Evolutionary conservation across 2,329 filamentous ascomycete genomes (phyloP).

Genomic region (Calonectria hongkongensis): DNA sequence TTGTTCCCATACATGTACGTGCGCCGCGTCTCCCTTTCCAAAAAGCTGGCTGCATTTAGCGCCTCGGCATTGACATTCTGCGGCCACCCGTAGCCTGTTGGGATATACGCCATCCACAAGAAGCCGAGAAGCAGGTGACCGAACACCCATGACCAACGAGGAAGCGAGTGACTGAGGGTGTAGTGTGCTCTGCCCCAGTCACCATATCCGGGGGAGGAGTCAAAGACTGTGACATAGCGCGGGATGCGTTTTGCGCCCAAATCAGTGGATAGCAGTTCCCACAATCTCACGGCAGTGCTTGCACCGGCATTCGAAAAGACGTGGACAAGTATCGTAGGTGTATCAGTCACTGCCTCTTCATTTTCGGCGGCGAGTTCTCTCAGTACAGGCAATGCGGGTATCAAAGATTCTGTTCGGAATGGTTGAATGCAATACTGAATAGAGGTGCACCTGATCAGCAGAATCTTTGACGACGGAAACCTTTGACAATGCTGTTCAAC

Average conservation of each 20-base stretch:
- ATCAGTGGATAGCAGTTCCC: conserved; percentile 43
- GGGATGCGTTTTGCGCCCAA: conserved; percentile 58
- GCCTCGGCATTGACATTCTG: conserved; percentile 60
- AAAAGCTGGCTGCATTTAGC: conserved; percentile 59
- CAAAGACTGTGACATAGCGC: conserved; percentile 66
- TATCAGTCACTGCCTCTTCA: conserved; percentile 36
- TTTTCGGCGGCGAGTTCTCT: conserved; percentile 53
- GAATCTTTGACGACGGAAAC: conserved; percentile 67
- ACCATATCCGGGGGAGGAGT: conserved; percentile 69
- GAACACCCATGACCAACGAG: conserved; percentile 58
- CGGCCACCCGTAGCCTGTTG: conserved; percentile 54
- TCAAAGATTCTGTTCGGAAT: conserved; percentile 58
- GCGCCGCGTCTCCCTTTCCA: conserved; percentile 64
- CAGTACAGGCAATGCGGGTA: conserved; percentile 65
- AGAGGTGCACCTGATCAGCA: conserved; percentile 67
- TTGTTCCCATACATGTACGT: conserved; percentile 72
- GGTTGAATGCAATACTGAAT: conserved; percentile 60
- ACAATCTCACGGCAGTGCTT: conserved; percentile 63
- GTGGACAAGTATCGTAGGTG: conserved; percentile 65
- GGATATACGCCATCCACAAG: conserved; percentile 58
- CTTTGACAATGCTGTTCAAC: conserved; percentile 64
- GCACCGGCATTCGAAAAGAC: conserved; percentile 73
- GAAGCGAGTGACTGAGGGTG: conserved; percentile 62
- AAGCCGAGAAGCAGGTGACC: conserved; percentile 59
- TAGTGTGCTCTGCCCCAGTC: conserved; percentile 62